phyloP scores from a whole-genome alignment of 306 rosid genomes.

The Abrus pulchellus region DNA sequence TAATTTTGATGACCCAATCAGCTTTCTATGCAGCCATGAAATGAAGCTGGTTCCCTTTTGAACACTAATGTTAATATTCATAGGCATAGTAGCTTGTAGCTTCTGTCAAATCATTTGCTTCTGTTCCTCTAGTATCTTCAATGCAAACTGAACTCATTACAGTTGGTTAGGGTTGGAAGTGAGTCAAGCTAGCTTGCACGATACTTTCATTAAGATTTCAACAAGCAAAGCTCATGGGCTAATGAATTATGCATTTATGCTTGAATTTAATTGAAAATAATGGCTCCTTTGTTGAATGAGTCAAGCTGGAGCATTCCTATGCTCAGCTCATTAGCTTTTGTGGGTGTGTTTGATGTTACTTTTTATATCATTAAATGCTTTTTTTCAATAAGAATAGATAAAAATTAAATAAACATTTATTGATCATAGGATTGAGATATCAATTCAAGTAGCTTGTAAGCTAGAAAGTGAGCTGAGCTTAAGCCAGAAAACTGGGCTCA shows the following conservation, averaged over 20 bases:
- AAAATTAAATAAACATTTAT: background rate
- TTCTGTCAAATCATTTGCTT: constrained; percentile 7
- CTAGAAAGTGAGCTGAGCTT: background rate
- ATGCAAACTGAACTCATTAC: constrained; percentile 4
- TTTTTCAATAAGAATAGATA: background rate
- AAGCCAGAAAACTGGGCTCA: background rate
- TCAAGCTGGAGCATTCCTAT: background rate
- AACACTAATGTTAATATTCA: constrained; percentile 9
- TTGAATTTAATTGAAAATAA: background rate
- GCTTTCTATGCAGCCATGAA: constrained; percentile 5
- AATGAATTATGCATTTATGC: background rate
- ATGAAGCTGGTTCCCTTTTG: background rate
- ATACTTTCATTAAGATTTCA: background rate
- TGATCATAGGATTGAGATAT: background rate
- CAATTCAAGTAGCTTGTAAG: background rate
- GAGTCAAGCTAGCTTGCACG: background rate
- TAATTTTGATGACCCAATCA: constrained; percentile 25
- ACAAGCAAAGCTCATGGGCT: background rate
- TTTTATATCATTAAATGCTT: background rate
- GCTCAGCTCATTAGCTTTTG: background rate
- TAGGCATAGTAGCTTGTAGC: constrained; percentile 14
- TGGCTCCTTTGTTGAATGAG: background rate
- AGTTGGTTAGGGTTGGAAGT: background rate
- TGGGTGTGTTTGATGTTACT: background rate
- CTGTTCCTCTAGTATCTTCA: constrained; percentile 16